Evolutionary conservation across 2,329 filamentous ascomycete species (phyloP).

Genomic region (Nothophoma quercina): DNA sequence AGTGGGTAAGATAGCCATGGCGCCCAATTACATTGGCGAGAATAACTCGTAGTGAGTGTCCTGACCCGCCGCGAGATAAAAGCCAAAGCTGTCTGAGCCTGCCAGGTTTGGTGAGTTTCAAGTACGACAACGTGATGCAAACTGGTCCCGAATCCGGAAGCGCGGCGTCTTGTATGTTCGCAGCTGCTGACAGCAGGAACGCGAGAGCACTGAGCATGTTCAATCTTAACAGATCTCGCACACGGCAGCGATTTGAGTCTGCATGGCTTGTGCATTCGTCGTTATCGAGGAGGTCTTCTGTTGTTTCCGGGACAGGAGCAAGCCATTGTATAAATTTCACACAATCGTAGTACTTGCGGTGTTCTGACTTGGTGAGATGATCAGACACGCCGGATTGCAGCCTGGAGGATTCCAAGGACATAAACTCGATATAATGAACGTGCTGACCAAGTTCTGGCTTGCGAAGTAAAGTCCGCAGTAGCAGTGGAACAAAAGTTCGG

Average conservation of each 20-base stretch:
- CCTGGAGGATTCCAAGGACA: not conserved
- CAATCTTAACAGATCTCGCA: too few relatives aligned
- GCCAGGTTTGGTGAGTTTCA: not conserved
- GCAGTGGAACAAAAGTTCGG: not conserved
- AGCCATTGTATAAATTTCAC: not conserved
- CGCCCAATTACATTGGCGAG: not conserved
- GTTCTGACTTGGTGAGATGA: not conserved
- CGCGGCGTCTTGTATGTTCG: not conserved
- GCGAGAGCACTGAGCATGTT: not conserved
- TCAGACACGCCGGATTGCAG: not conserved
- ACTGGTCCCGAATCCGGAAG: not conserved
- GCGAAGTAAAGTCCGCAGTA: not conserved
- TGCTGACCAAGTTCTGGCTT: not conserved
- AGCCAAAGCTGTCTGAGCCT: not conserved
- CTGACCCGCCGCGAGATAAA: not conserved
- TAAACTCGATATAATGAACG: conserved; percentile 1
- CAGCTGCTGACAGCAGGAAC: not conserved
- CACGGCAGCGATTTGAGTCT: too few relatives aligned
- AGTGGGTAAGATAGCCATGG: not conserved
- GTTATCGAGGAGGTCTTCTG: not conserved
- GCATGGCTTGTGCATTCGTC: too few relatives aligned
- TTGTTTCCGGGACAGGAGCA: not conserved
- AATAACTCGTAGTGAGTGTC: not conserved
- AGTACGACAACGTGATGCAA: not conserved
- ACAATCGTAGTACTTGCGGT: not conserved